Percentiles rank a stretch among this genome's conserved stretches.
Conservation (phyloP, 129 eudicot species). For the Saposhnikovia divaricata region DNA sequence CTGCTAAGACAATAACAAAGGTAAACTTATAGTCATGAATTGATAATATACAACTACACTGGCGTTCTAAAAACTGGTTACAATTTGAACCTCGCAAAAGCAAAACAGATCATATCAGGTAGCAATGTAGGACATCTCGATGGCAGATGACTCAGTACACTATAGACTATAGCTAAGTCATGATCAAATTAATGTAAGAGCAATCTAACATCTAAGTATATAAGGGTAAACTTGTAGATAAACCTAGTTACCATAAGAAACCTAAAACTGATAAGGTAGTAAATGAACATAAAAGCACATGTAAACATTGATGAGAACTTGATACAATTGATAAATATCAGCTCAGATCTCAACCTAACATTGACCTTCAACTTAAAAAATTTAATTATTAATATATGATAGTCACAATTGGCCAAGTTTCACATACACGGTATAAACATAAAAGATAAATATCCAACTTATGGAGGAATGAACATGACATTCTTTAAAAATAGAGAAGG, state of each 20-base stretch:
- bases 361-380: neutral
- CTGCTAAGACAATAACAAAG: slow-evolving; percentile 29
- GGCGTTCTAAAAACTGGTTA: neutral
- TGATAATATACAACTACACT: neutral
- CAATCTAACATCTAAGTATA: neutral
- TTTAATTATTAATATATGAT: neutral
- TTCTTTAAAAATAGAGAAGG: neutral
- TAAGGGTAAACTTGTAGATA: neutral
- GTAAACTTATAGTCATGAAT: neutral
- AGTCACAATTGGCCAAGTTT: neutral
- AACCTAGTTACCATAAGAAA: neutral
- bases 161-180: neutral
- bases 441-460: too few relatives aligned
- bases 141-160: neutral
- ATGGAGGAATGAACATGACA: neutral
- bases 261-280: neutral
- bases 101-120: neutral
- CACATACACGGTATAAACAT: neutral
- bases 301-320: neutral
- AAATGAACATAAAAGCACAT: neutral
- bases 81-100: neutral
- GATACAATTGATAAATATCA: neutral
- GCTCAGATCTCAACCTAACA: neutral
- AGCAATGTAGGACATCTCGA: neutral
- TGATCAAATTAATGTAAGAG: neutral